These are phyloP conservation scores for Silene latifolia DNA, from an alignment of 148 eudicot species.

Conservation along the genomic window DNA sequence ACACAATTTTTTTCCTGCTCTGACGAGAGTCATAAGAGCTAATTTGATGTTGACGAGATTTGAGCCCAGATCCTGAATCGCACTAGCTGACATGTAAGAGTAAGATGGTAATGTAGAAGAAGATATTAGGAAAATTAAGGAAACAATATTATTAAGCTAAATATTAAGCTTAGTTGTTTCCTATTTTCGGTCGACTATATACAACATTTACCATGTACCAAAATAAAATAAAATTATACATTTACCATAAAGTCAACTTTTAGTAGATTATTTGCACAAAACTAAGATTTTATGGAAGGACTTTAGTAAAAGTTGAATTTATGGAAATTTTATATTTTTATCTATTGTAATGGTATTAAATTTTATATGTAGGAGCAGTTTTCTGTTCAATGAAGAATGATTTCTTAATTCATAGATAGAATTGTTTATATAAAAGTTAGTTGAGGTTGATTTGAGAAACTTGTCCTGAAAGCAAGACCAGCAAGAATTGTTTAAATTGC, in stretches of 20 bases:
- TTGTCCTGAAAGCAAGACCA: slow-evolving; percentile 50
- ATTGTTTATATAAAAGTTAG: slow-evolving; percentile 30
- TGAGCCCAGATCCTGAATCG: no score
- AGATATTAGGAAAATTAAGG: no score
- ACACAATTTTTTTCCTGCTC: no score
- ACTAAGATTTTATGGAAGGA: neutral
- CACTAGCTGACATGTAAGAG: no score
- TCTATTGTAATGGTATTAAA: neutral
- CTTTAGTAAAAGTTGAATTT: neutral
- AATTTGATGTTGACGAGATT: no score
- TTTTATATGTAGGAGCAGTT: no score
- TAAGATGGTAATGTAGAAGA: no score
- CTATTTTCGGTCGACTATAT: neutral
- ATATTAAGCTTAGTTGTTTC: no score
- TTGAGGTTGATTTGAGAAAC: slow-evolving; percentile 34
- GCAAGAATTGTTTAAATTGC: slow-evolving; percentile 37
- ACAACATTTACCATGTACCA: neutral
- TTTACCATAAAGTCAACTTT: neutral
- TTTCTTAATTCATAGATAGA: neutral
- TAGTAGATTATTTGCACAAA: neutral
- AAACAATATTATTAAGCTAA: no score
- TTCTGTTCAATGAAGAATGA: neutral
- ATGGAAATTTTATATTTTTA: neutral
- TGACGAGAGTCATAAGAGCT: neutral
- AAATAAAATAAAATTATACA: no score